A percentile compares a stretch with the other conserved stretches of the same genome.
Evolutionary conservation across 148 eudicot genomes (phyloP).

Genomic region (Chenopodium suecicum): DNA sequence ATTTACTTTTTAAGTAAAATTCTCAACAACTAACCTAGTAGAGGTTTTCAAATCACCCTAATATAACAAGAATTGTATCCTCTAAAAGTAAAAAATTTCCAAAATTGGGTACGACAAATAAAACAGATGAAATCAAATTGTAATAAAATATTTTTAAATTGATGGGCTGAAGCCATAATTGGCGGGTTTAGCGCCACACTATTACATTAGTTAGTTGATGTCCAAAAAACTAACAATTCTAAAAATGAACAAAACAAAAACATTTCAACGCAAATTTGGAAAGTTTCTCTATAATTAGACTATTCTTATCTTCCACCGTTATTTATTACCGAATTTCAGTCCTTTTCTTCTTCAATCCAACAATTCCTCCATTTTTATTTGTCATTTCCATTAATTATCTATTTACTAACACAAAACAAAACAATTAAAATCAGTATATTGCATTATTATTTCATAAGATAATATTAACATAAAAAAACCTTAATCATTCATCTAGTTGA

Average conservation of each 20-base stretch:
- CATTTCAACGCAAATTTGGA: not conserved
- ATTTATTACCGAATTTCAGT: not conserved
- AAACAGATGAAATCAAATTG: not conserved
- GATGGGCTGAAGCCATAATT: not conserved
- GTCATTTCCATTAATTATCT: no score
- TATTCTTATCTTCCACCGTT: not conserved
- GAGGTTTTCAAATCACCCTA: no score
- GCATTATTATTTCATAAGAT: not conserved
- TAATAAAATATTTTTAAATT: no score
- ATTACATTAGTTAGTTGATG: not conserved
- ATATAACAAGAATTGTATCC: no score
- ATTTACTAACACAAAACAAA: no score
- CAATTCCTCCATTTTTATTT: no score
- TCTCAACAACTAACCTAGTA: no score
- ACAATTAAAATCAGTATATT: not conserved
- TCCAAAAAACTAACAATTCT: no score
- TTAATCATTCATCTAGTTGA: not conserved
- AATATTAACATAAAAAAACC: not conserved
- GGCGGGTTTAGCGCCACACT: not conserved
- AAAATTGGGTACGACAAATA: not conserved
- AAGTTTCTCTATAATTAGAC: not conserved
- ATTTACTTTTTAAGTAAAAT: no score
- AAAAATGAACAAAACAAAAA: slow-evolving; percentile 3
- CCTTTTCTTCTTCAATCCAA: not conserved
- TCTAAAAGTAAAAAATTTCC: not conserved